phyloP scores from a whole-genome alignment of 1,139 yeast genomes.

The Debaryomyces coudertii region DNA sequence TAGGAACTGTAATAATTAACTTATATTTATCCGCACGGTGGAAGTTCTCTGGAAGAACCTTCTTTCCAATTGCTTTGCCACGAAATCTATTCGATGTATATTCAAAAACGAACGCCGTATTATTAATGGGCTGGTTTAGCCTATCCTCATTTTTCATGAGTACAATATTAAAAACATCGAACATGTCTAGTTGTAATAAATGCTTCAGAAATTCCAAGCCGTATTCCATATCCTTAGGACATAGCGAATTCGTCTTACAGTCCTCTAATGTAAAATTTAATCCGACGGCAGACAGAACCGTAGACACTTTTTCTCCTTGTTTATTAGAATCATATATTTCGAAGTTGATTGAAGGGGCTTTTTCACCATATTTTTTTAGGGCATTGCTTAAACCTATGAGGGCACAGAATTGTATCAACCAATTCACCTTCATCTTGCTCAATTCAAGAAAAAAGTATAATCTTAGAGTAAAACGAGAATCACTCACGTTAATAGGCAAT shows the following conservation, averaged over 20 bases:
- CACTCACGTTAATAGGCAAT: too few species aligned
- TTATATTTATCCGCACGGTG: neutral
- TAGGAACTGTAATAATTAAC: neutral
- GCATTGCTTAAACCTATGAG: too few species aligned
- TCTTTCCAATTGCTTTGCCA: neutral
- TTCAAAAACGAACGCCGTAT: neutral
- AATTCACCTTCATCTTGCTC: too few species aligned
- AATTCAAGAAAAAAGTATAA: too few species aligned
- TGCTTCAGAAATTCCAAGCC: neutral
- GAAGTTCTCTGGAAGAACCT: neutral
- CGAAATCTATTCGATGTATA: neutral
- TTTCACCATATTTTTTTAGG: too few species aligned
- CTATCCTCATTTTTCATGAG: neutral
- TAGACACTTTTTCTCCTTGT: neutral
- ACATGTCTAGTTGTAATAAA: neutral
- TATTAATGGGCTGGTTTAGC: neutral
- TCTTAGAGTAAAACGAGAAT: too few species aligned
- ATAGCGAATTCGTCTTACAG: neutral
- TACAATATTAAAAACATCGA: neutral
- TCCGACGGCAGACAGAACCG: neutral
- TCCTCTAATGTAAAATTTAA: conserved; percentile 1
- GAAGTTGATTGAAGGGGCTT: too few species aligned
- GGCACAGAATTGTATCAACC: too few species aligned
- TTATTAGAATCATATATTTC: neutral
- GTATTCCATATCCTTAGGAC: neutral